phyloP scores from a whole-genome alignment of 2,329 filamentous ascomycete species.

The Cytospora schulzeri region DNA sequence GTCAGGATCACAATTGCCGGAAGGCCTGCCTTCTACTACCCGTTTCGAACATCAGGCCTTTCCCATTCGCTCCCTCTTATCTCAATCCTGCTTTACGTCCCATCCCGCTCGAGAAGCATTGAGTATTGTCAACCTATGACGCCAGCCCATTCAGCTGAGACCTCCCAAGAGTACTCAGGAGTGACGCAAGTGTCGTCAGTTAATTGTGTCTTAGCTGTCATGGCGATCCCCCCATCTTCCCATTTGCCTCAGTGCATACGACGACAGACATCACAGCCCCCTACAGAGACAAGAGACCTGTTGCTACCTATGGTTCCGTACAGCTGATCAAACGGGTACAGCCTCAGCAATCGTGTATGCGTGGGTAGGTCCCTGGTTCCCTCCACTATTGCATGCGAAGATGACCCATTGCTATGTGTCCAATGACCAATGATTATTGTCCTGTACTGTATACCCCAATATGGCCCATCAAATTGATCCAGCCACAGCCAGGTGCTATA shows the following conservation, averaged over 20 bases:
- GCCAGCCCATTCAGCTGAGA: constrained; percentile 17
- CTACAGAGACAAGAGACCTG: constrained; percentile 2
- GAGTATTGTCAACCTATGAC: constrained; percentile 19
- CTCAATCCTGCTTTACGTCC: constrained; percentile 15
- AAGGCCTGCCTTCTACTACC: constrained; percentile 13
- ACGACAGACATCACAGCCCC: not conserved
- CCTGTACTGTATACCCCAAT: not conserved
- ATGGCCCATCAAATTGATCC: not conserved
- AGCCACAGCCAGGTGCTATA: constrained; percentile 4
- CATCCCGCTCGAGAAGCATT: constrained; percentile 14
- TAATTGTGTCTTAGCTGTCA: constrained; percentile 8
- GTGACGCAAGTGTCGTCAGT: constrained; percentile 25
- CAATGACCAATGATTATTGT: constrained; percentile 4
- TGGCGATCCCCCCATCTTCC: not conserved
- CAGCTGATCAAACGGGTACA: constrained; percentile 14
- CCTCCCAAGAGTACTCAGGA: not conserved
- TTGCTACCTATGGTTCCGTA: constrained; percentile 6
- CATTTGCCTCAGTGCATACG: constrained; percentile 10
- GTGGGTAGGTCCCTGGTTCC: constrained; percentile 5
- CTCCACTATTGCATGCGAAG: not conserved
- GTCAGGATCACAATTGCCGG: constrained; percentile 15
- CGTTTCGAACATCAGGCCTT: constrained; percentile 8
- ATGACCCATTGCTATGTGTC: constrained; percentile 5
- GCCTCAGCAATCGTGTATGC: not conserved
- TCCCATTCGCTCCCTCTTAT: constrained; percentile 11